phyloP scores from a whole-genome alignment of 2,329 filamentous ascomycete genomes.

The Colletotrichum liriopes region DNA sequence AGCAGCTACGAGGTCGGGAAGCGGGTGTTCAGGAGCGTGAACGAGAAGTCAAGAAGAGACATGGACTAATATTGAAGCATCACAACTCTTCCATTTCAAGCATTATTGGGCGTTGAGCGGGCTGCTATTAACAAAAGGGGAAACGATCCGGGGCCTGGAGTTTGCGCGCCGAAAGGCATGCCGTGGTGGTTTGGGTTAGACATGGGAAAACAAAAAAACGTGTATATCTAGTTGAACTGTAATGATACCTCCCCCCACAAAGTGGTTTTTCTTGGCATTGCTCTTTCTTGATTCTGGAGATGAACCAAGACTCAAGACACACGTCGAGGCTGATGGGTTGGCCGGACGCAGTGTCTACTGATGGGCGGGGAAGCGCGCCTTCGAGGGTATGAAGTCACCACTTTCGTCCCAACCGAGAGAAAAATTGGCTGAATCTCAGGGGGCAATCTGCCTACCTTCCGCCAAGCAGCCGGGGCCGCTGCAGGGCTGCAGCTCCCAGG shows the following conservation, averaged over 20 bases:
- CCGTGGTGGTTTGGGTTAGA: conserved; percentile 28
- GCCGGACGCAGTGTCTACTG: conserved; percentile 28
- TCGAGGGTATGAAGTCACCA: conserved; percentile 32
- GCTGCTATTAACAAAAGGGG: conserved; percentile 22
- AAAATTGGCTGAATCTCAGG: conserved; percentile 14
- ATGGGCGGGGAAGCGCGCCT: background rate
- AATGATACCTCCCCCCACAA: conserved; percentile 36
- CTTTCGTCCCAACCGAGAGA: conserved; percentile 1
- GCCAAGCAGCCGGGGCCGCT: conserved; percentile 24
- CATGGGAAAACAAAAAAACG: conserved; percentile 30
- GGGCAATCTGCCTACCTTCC: conserved; percentile 4
- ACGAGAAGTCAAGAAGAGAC: conserved; percentile 63
- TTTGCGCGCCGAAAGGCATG: conserved; percentile 32
- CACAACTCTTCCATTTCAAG: conserved; percentile 27
- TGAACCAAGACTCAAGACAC: background rate
- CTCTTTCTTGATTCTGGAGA: background rate
- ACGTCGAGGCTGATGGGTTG: background rate
- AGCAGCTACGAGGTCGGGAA: conserved; percentile 98
- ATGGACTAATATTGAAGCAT: conserved; percentile 23
- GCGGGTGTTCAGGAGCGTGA: conserved; percentile 84
- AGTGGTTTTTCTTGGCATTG: background rate
- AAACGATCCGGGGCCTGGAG: conserved; percentile 28
- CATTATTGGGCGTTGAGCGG: conserved; percentile 42
- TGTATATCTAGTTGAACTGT: conserved; percentile 32
- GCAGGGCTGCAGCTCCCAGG: conserved; percentile 38